A percentile compares a stretch with the other conserved stretches of the same genome.
Conservation (phyloP, 2,329 filamentous ascomycete species). For the Aspergillus aculeatinus region DNA sequence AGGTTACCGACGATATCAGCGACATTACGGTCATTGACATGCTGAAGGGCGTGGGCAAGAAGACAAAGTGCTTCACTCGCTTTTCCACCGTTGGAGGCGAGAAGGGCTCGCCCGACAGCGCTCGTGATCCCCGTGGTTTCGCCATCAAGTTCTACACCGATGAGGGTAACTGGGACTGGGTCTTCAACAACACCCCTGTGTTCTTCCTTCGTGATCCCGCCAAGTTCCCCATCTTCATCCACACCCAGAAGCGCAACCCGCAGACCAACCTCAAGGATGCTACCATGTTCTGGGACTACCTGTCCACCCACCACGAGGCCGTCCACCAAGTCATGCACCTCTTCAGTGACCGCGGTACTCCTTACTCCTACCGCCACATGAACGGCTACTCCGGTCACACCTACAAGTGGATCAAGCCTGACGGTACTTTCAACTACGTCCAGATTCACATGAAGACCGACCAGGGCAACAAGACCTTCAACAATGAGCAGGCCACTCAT, state of each 20-base stretch:
- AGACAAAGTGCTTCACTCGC: constrained; percentile 64
- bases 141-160: constrained; percentile 71
- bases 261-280: constrained; percentile 68
- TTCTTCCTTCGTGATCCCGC: constrained; percentile 74
- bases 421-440: constrained; percentile 65
- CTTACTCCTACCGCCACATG: constrained; percentile 65
- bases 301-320: constrained; percentile 61
- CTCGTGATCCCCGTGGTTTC: constrained; percentile 71
- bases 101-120: constrained; percentile 68
- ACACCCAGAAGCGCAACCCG: constrained; percentile 73
- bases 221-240: constrained; percentile 72
- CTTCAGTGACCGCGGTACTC: constrained; percentile 66
- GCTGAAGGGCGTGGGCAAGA: constrained; percentile 63
- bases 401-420: constrained; percentile 64
- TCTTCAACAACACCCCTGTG: constrained; percentile 71
- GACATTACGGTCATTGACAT: constrained; percentile 51
- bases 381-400: constrained; percentile 68
- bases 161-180: constrained; percentile 72
- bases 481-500: constrained; percentile 55
- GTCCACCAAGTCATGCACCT: constrained; percentile 65
- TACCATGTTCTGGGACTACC: constrained; percentile 68
- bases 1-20: constrained; percentile 51
- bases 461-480: constrained; percentile 62
- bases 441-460: constrained; percentile 65
- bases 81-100: constrained; percentile 78